Conservation (phyloP, 148 eudicot species). For the Camellia granthamiana region DNA sequence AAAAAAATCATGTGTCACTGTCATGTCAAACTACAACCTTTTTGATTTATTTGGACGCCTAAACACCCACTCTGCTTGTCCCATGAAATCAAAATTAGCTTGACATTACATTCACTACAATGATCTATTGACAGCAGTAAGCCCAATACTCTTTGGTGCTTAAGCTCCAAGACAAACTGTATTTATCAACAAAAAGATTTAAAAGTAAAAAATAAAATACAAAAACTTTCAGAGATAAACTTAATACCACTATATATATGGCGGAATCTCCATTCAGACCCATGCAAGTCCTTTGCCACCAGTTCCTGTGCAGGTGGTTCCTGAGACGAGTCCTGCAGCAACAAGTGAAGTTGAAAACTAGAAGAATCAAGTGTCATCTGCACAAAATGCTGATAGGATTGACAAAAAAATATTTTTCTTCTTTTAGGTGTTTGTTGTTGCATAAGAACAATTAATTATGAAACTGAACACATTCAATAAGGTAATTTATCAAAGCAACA, state of each 20-base stretch:
- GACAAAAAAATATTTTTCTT: background rate
- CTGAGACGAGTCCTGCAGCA: slow-evolving; percentile 24
- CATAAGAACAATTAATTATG: too few relatives aligned
- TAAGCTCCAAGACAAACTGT: background rate
- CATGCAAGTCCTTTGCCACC: slow-evolving; percentile 26
- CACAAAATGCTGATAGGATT: background rate
- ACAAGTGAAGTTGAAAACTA: background rate
- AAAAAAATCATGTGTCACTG: background rate
- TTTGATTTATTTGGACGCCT: background rate
- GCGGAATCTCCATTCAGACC: slow-evolving; percentile 21
- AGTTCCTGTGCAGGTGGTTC: slow-evolving; percentile 19
- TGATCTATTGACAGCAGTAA: background rate
- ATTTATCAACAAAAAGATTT: too few relatives aligned
- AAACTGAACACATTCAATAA: background rate
- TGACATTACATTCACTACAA: background rate
- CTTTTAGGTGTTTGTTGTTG: background rate
- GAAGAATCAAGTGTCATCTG: background rate
- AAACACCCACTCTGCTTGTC: background rate
- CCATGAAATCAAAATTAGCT: background rate
- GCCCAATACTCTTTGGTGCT: too few relatives aligned
- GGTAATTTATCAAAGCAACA: background rate
- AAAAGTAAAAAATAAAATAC: background rate
- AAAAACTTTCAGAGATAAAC: background rate
- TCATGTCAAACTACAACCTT: background rate
- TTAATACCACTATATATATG: slow-evolving; percentile 23